Evolutionary conservation across 2,329 filamentous ascomycete species (phyloP).

Genomic region (Botryotinia narcissicola): DNA sequence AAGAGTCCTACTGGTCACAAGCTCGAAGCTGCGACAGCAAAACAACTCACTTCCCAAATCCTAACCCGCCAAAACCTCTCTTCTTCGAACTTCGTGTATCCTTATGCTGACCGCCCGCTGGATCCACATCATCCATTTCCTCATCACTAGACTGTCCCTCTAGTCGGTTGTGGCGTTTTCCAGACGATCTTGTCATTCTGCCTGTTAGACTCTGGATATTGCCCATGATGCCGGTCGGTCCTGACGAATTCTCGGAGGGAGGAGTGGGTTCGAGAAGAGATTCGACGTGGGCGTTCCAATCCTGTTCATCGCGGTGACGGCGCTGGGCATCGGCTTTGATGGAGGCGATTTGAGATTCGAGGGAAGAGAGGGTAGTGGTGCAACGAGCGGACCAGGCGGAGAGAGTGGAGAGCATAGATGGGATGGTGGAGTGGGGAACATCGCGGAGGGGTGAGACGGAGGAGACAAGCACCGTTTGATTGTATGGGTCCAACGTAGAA

Average conservation of each 20-base stretch:
- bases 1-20: slow-evolving; percentile 8
- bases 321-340: slow-evolving; percentile 59
- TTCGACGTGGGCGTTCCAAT: slow-evolving; percentile 36
- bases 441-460: slow-evolving; percentile 85
- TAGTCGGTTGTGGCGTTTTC: not conserved
- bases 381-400: slow-evolving; percentile 78
- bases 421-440: slow-evolving; percentile 69
- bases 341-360: slow-evolving; percentile 70
- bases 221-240: not conserved
- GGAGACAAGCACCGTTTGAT: slow-evolving; percentile 71
- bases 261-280: slow-evolving; percentile 32
- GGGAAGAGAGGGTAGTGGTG: slow-evolving; percentile 65
- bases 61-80: slow-evolving; percentile 38
- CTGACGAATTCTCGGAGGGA: not conserved
- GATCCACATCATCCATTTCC: slow-evolving; percentile 1
- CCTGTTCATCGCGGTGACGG: slow-evolving; percentile 45
- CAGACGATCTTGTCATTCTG: slow-evolving; percentile 12
- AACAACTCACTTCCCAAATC: slow-evolving; percentile 20
- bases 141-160: slow-evolving; percentile 49
- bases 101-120: slow-evolving; percentile 46
- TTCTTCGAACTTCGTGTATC: slow-evolving; percentile 55
- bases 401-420: slow-evolving; percentile 65
- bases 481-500: slow-evolving; percentile 78
- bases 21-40: not conserved
- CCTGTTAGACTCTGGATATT: not conserved